These are phyloP conservation scores for Fraxinus platypoda DNA, from an alignment of 305 asterid species.

Conservation along the genomic window DNA sequence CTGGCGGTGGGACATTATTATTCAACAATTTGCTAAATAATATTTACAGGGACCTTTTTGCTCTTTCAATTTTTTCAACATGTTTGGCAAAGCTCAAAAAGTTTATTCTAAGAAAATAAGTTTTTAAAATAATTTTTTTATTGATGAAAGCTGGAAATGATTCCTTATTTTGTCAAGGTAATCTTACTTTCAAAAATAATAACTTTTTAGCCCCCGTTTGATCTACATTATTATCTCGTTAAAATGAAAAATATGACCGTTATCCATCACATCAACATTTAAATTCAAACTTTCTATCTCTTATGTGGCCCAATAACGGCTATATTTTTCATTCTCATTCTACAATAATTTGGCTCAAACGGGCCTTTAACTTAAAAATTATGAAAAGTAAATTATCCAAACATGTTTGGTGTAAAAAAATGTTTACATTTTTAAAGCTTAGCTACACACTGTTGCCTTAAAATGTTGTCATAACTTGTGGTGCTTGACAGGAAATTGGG, in stretches of 20 bases:
- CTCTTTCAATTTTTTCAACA: background rate
- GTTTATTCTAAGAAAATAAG: background rate
- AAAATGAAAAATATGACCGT: too few species aligned
- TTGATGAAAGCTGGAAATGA: background rate
- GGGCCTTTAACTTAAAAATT: background rate
- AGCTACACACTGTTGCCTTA: background rate
- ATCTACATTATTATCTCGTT: too few species aligned
- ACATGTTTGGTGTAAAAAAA: background rate
- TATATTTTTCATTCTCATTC: too few species aligned
- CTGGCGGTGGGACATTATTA: slow-evolving; percentile 52
- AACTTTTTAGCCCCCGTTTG: too few species aligned
- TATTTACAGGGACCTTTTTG: background rate
- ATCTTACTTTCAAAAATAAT: background rate
- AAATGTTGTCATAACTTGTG: slow-evolving; percentile 1
- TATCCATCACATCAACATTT: too few species aligned
- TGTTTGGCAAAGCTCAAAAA: background rate
- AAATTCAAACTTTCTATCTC: too few species aligned
- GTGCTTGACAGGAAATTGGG: slow-evolving; percentile 71
- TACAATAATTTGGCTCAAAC: too few species aligned
- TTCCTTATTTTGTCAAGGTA: background rate
- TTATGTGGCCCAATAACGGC: too few species aligned
- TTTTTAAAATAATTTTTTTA: too few species aligned
- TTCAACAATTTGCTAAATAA: background rate
- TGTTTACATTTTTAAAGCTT: background rate
- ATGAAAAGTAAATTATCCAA: background rate